These are phyloP conservation scores for Sorghum bicolor DNA, from an alignment of 176 grass and related monocot species.

Conservation along the genomic window DNA sequence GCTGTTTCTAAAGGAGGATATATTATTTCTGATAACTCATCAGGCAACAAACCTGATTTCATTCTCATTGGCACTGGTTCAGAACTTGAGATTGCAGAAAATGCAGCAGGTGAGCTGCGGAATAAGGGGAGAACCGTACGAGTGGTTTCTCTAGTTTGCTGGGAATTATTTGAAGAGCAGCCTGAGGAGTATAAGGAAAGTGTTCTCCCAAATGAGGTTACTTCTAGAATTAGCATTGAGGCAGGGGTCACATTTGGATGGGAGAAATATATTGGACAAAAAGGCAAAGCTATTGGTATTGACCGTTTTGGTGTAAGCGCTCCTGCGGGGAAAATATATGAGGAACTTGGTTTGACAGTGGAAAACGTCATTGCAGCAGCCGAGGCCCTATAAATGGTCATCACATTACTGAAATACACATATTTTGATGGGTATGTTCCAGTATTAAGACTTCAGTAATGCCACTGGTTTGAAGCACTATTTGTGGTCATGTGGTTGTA, in stretches of 20 bases:
- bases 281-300: slow-evolving; percentile 44
- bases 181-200: slow-evolving; percentile 44
- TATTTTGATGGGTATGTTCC: background rate
- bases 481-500: background rate
- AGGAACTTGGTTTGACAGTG: slow-evolving; percentile 53
- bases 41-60: slow-evolving; percentile 44
- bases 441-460: background rate
- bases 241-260: slow-evolving; percentile 53
- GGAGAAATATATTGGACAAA: slow-evolving; percentile 46
- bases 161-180: slow-evolving; percentile 64
- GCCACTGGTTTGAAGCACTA: too few relatives aligned
- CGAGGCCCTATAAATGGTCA: slow-evolving; percentile 21
- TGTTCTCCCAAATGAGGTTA: slow-evolving; percentile 42
- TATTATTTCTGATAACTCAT: slow-evolving; percentile 44
- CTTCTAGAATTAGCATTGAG: slow-evolving; percentile 51
- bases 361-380: slow-evolving; percentile 41
- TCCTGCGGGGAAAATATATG: slow-evolving; percentile 52
- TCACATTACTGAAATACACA: background rate
- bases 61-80: slow-evolving; percentile 58
- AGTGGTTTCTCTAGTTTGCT: slow-evolving; percentile 61
- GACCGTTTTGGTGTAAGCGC: slow-evolving; percentile 42
- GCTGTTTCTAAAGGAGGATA: slow-evolving; percentile 53
- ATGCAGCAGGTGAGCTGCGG: slow-evolving; percentile 39
- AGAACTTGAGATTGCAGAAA: slow-evolving; percentile 53
- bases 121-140: slow-evolving; percentile 28